Conservation (phyloP, 352 stramenopile species). For the Plasmopara halstedii region DNA sequence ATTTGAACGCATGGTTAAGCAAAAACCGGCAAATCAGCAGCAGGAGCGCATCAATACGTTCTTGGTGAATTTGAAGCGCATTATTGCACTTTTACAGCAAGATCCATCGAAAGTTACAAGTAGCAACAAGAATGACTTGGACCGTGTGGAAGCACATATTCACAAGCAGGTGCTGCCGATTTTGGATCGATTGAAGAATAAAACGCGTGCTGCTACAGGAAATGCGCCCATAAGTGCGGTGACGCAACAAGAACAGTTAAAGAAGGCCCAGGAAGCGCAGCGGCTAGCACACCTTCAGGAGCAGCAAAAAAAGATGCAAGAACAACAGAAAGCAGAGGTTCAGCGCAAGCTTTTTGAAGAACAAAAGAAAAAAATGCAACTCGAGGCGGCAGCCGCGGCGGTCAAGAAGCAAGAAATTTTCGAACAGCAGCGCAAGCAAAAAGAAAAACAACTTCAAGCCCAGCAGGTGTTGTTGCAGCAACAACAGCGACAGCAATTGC, state of each 20-base stretch:
- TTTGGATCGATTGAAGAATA: slow-evolving; percentile 65
- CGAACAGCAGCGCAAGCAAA: slow-evolving; percentile 40
- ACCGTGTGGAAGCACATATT: slow-evolving; percentile 77
- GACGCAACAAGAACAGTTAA: slow-evolving; percentile 43
- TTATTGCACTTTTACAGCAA: slow-evolving; percentile 73
- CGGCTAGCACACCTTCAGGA: slow-evolving; percentile 47
- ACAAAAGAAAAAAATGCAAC: slow-evolving; percentile 62
- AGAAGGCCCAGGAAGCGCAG: slow-evolving; percentile 63
- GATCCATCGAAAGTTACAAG: slow-evolving; percentile 68
- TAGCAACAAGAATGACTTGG: slow-evolving; percentile 72
- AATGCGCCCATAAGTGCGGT: slow-evolving; percentile 13
- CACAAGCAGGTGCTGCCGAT: slow-evolving; percentile 80
- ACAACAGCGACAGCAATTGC: slow-evolving; percentile 30
- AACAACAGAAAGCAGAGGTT: slow-evolving; percentile 53
- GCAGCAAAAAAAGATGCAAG: slow-evolving; percentile 62
- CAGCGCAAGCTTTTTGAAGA: slow-evolving; percentile 63
- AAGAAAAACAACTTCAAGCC: slow-evolving; percentile 53
- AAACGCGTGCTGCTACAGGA: slow-evolving; percentile 28
- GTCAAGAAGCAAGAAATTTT: slow-evolving; percentile 59
- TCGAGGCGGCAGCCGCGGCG: slow-evolving; percentile 42
- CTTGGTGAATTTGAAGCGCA: slow-evolving; percentile 70
- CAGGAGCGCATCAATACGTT: slow-evolving; percentile 80
- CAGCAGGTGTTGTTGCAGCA: slow-evolving; percentile 47
- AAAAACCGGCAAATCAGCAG: slow-evolving; percentile 71
- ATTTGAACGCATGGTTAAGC: slow-evolving; percentile 80